Evolutionary conservation across 768 basidiomycete species (phyloP), one percentile per base, ranked within the genome.

Genomic region (Sporobolomyces pararoseus): DNA sequence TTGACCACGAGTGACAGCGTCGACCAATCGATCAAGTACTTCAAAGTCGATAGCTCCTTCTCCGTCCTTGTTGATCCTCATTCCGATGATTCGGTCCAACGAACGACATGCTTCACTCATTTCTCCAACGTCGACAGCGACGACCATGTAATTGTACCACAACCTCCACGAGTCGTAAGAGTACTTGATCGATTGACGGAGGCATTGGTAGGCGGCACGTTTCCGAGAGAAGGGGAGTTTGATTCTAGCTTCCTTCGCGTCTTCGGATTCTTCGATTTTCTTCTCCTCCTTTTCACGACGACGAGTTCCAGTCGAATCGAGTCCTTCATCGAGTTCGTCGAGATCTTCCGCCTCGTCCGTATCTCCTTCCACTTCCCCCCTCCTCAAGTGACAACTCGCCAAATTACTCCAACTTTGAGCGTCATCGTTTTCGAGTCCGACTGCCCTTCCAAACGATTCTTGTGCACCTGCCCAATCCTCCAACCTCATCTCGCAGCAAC

Each of bases 371-470:
- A 77, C 74, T 60, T 83, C 83, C 16, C 86, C 88, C 79, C 95
- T 84, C 53, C 91, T 87, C 70, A 99, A 85, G 80, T 97, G 96
- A 78, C 93, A 87, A 66, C 88, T 92, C 39, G 95, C 96, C 71
- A 99, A 82, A 79, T 99, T 99, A 75, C 89, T 95, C 96, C 96
- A 98, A 74, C 92, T 95, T 83, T 98, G 95, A 5, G 86, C 91
- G 76, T 99, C 94, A 74, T 98, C 96, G 67, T 94, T 91, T 69
- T 98, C 95, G 68, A 98, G 87, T 17, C 85, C 82, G 1, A 97
- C 93, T 75, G 91, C 92, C 19, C 94, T 84, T 58, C 82, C 82
- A 79, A 98, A 98, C 1, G 90, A 89, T 52, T 88, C 86, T 64
- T 86, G 85, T 3, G 90, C 95, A 17, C 86, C 87, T 21, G 84